Base-by-base conservation (phyloP, 805 yeast species). In the Ogataea haglerorum region DNA sequence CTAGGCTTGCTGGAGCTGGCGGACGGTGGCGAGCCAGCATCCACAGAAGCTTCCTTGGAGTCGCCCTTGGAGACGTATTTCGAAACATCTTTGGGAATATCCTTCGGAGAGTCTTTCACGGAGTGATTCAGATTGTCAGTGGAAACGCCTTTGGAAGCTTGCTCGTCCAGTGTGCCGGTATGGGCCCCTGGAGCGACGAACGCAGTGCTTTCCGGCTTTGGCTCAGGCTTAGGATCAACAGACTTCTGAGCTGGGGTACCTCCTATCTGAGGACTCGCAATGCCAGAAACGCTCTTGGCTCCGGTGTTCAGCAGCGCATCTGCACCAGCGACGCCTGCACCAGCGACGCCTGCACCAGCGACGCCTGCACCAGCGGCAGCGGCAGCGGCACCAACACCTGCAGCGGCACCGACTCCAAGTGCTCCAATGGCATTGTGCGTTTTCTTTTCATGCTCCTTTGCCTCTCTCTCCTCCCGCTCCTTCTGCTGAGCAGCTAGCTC, bases 401-500 rank as follows among this genome's bases (percentile, higher is more conserved):
- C 16, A 27, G 30, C 36, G 18, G 21, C 29, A 9, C 22, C 13
- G 10, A 46, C 54, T 14, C 45, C 52, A 15, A 41, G 10, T n/a
- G 30, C 17, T 1, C 30, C 17, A 6, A 8, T 6, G 14, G 10
- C 16, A 14, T 16, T 18, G 24, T n/a, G 10, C 35, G 14, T 4
- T 38, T 33, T 14, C 36, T 29, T 30, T 10, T 22, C 40, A 38
- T 30, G 12, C 22, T n/a, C 16, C 35, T 22, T 22, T 15, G 9
- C 27, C 35, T 19, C 37, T 39, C 27, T 18, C 36, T 29, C 33
- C n/a, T 22, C 40, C 40, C 26, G 14, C 23, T 40, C 61, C 64
- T 53, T 67, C 67, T 47, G 63, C 19, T 27, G 18, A 5, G n/a
- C 30, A 27, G 30, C 30, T 6, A 14, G 30, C 48, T 65, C 68